Conservation (phyloP, 2,329 filamentous ascomycete genomes). For the Akanthomyces uredinophilus region DNA sequence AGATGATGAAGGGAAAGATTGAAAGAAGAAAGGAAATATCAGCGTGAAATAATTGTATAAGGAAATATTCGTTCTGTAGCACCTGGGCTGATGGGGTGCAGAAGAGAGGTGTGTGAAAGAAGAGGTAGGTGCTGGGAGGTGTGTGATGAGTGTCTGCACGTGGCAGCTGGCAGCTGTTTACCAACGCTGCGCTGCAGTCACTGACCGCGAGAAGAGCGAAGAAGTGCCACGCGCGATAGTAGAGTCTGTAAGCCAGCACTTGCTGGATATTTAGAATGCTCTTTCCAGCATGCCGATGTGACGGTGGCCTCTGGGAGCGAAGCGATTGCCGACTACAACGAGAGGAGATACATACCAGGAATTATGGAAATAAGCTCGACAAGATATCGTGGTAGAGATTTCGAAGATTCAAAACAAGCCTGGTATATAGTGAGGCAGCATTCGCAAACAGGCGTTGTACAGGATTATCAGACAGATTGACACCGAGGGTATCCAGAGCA, state of each 20-base stretch:
- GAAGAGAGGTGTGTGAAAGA: background rate
- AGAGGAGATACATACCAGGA: background rate
- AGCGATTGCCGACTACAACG: background rate
- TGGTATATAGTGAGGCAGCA: background rate
- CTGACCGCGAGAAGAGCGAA: background rate
- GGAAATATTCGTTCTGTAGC: background rate
- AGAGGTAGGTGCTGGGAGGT: background rate
- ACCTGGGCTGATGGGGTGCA: background rate
- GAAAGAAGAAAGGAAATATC: background rate
- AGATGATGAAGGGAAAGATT: background rate
- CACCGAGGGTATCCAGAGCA: background rate
- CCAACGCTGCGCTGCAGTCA: background rate
- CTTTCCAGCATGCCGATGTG: background rate
- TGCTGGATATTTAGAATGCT: background rate
- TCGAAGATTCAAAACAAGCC: background rate
- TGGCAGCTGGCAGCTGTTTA: slow-evolving; percentile 6
- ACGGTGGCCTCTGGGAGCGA: background rate
- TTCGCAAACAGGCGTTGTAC: background rate
- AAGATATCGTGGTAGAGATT: background rate
- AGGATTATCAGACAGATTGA: background rate
- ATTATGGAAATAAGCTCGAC: background rate
- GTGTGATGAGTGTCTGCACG: background rate
- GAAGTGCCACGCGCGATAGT: background rate
- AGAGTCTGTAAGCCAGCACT: background rate
- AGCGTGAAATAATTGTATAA: background rate